phyloP scores from a whole-genome alignment of 2,329 filamentous ascomycete species.

The Bipolaris bicolor region DNA sequence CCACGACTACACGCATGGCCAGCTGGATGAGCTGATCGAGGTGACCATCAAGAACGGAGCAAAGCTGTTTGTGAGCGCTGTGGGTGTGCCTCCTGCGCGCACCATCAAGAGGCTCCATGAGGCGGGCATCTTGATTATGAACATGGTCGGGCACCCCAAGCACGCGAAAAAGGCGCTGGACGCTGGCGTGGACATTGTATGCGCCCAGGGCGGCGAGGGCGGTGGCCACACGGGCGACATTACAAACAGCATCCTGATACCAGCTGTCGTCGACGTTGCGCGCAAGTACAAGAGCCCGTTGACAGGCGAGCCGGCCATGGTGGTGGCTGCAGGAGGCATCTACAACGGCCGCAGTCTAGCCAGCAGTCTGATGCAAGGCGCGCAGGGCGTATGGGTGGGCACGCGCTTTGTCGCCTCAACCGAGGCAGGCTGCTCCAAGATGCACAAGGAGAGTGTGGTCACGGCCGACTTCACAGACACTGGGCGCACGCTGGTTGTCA shows the following conservation, averaged over 20 bases:
- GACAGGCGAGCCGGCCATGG: constrained; percentile 73
- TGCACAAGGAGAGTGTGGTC: constrained; percentile 86
- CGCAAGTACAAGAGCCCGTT: constrained; percentile 72
- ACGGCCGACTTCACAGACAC: constrained; percentile 81
- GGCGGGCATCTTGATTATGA: constrained; percentile 87
- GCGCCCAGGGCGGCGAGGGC: constrained; percentile 90
- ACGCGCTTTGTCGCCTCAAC: constrained; percentile 85
- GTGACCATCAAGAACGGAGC: constrained; percentile 87
- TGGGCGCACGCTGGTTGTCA: constrained; percentile 79
- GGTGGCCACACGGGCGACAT: constrained; percentile 92
- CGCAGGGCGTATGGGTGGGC: constrained; percentile 89
- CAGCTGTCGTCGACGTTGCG: constrained; percentile 85
- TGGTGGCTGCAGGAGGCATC: constrained; percentile 89
- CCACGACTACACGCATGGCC: constrained; percentile 92
- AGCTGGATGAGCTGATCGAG: constrained; percentile 84
- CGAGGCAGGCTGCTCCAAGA: constrained; percentile 79
- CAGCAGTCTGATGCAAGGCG: constrained; percentile 83
- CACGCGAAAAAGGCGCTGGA: constrained; percentile 89
- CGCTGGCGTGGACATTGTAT: constrained; percentile 87
- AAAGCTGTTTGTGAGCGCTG: constrained; percentile 82
- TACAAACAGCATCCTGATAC: constrained; percentile 83
- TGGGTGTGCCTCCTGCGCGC: constrained; percentile 78
- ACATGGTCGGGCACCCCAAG: constrained; percentile 94
- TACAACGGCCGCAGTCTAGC: constrained; percentile 82
- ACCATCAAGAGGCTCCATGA: constrained; percentile 79